Conservation (phyloP, 2,329 filamentous ascomycete species). For the Calcarisporium arbuscula region DNA sequence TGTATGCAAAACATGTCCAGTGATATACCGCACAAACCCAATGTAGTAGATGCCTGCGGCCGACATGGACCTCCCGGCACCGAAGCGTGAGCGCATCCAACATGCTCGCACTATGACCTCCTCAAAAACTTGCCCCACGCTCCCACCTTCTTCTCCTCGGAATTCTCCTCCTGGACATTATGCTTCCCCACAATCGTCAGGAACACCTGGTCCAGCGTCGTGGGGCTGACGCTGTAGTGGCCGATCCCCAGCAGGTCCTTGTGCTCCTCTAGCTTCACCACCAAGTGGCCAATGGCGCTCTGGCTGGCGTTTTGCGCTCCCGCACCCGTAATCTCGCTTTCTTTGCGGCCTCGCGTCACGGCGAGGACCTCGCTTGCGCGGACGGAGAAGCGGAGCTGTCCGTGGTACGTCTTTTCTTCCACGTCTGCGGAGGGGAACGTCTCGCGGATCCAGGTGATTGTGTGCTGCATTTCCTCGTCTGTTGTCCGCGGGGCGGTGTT, state of each 20-base stretch:
- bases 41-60: no score
- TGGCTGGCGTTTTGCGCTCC: slow-evolving; percentile 22
- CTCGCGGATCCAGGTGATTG: slow-evolving; percentile 59
- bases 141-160: slow-evolving; percentile 27
- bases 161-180: slow-evolving; percentile 69
- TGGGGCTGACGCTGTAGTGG: slow-evolving; percentile 82
- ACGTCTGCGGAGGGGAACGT: slow-evolving; percentile 60
- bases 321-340: slow-evolving; percentile 15
- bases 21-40: no score
- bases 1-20: no score
- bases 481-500: slow-evolving; percentile 67
- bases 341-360: slow-evolving; percentile 13
- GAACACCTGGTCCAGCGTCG: slow-evolving; percentile 88
- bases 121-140: slow-evolving; percentile 8
- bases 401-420: slow-evolving; percentile 72
- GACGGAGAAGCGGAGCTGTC: slow-evolving; percentile 80
- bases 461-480: slow-evolving; percentile 57
- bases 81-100: no score
- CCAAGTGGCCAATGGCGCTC: slow-evolving; percentile 60
- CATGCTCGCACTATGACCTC: no score
- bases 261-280: slow-evolving; percentile 66
- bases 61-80: no score
- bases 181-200: slow-evolving; percentile 76
- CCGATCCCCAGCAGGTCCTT: slow-evolving; percentile 65
- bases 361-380: slow-evolving; percentile 41